phyloP scores from a whole-genome alignment of 495 filamentous ascomycete species.

The Tuber calosporum region DNA sequence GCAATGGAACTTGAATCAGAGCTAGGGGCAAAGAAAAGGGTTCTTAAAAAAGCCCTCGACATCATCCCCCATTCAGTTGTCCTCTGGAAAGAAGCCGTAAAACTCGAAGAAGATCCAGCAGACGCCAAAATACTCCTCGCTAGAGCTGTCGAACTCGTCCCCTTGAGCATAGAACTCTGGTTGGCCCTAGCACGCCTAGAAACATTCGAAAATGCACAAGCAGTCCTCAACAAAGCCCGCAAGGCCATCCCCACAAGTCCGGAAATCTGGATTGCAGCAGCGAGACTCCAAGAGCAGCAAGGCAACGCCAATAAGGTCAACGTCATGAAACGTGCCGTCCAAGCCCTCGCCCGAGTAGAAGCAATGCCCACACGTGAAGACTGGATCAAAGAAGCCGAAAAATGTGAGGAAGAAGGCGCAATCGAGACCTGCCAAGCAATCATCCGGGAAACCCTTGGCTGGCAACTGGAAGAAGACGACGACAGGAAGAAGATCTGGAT shows the following conservation, averaged over 20 bases:
- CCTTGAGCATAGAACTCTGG: slow-evolving; percentile 88
- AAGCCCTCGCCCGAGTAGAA: slow-evolving; percentile 80
- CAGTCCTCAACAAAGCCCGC: slow-evolving; percentile 88
- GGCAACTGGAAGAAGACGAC: slow-evolving; percentile 90
- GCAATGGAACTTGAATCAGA: slow-evolving; percentile 89
- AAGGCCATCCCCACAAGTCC: slow-evolving; percentile 85
- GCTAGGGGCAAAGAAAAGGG: slow-evolving; percentile 72
- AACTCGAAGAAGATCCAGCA: slow-evolving; percentile 78
- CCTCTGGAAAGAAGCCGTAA: slow-evolving; percentile 96
- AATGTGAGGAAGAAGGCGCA: slow-evolving; percentile 87
- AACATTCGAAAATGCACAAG: slow-evolving; percentile 79
- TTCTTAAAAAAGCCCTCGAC: slow-evolving; percentile 79
- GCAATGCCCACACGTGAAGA: slow-evolving; percentile 96
- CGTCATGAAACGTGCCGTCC: slow-evolving; percentile 89
- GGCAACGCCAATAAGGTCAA: slow-evolving; percentile 66
- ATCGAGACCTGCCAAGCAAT: slow-evolving; percentile 78
- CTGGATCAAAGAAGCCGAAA: slow-evolving; percentile 92
- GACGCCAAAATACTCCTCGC: slow-evolving; percentile 81
- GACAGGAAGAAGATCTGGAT: slow-evolving; percentile 92
- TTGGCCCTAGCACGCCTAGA: slow-evolving; percentile 84
- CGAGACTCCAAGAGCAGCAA: slow-evolving; percentile 84
- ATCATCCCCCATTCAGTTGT: slow-evolving; percentile 84
- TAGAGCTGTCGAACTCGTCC: slow-evolving; percentile 90
- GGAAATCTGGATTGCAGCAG: slow-evolving; percentile 93
- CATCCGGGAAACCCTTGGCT: slow-evolving; percentile 86